Conservation (phyloP, 129 eudicot genomes). For the Scalesia atractyloides region DNA sequence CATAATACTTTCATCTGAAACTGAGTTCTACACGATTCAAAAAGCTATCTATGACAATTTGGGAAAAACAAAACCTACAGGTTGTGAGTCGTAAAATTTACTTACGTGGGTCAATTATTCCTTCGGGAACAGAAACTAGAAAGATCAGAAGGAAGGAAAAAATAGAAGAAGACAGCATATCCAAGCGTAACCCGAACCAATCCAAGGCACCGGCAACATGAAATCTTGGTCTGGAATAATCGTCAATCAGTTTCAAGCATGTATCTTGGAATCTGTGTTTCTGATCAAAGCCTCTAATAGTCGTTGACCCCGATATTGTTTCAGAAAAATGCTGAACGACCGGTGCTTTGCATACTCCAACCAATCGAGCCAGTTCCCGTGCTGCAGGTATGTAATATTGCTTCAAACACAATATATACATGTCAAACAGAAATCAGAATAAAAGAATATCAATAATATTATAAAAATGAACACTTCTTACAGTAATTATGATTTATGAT, state of each 20-base stretch:
- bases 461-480: not conserved
- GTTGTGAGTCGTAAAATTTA: not conserved
- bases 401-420: constrained; percentile 31
- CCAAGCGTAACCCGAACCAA: constrained; percentile 84
- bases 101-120: constrained; percentile 74
- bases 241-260: constrained; percentile 67
- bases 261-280: constrained; percentile 58
- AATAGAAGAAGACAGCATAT: constrained; percentile 61
- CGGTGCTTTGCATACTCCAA: constrained; percentile 23
- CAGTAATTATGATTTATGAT: too few species aligned
- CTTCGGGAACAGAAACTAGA: constrained; percentile 67
- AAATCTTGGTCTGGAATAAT: constrained; percentile 73
- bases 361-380: constrained; percentile 81
- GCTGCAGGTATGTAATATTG: constrained; percentile 85
- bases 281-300: constrained; percentile 91
- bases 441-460: not conserved
- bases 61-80: too few species aligned
- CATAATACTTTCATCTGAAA: too few species aligned
- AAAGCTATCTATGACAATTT: too few species aligned
- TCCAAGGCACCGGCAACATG: constrained; percentile 70
- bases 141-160: constrained; percentile 70
- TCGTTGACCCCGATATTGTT: constrained; percentile 81
- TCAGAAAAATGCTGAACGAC: constrained; percentile 95
- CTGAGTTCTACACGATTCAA: too few species aligned
- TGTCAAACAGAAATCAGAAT: constrained; percentile 17